Percentiles rank a stretch among this genome's conserved stretches.
Conservation (phyloP, 2,329 filamentous ascomycete species). For the Colletotrichum sp. region DNA sequence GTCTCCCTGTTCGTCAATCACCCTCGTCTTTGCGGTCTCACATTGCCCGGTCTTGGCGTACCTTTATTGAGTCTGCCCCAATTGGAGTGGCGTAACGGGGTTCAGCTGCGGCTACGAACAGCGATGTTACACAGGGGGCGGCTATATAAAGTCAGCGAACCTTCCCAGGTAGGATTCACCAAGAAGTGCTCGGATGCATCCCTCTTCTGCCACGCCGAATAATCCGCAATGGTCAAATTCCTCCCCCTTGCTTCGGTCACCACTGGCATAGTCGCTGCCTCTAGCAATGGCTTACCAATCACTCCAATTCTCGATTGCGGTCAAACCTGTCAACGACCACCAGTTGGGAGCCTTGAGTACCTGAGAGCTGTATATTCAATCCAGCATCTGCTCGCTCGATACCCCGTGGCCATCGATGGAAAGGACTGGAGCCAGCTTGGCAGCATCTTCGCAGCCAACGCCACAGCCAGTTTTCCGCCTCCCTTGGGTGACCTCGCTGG, state of each 20-base stretch:
- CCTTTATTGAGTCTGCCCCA: background rate
- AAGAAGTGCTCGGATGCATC: background rate
- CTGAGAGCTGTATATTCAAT: background rate
- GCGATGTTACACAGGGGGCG: background rate
- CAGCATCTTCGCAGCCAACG: background rate
- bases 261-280: background rate
- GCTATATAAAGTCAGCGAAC: background rate
- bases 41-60: background rate
- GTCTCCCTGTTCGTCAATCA: background rate
- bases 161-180: background rate
- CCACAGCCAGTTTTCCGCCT: background rate
- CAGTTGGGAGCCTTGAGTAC: background rate
- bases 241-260: background rate
- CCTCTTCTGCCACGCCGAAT: accelerated
- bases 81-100: background rate
- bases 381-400: background rate
- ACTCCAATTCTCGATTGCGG: background rate
- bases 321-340: background rate
- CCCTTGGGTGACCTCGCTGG: background rate
- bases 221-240: background rate
- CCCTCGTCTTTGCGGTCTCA: background rate
- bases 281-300: background rate
- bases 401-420: background rate
- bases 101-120: background rate
- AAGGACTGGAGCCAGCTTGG: background rate